Base-by-base conservation (phyloP, 2,329 filamentous ascomycete species). In the Gaeumannomyces sp. region DNA sequence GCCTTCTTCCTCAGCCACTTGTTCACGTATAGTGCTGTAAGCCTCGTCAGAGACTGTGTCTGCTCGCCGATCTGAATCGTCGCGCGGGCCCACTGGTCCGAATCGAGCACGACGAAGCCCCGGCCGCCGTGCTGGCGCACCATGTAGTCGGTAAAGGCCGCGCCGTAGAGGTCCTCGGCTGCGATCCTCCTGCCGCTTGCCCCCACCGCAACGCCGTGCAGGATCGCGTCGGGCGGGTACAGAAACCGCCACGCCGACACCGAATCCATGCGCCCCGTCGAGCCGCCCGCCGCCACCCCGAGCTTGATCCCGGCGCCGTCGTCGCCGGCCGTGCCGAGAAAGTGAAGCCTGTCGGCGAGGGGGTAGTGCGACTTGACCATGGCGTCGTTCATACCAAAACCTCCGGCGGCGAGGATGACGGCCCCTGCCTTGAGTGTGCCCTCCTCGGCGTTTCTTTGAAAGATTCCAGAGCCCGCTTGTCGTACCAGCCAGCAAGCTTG, bases 101-200 rank as follows among this genome's bases (percentile, higher is more conserved):
- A 68, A 60, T 68, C 67, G 22, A 67, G 59, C 33, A 68, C 65
- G 31, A 68, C 60, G 56, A 58, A 68, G 27, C 62, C 67, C 14
- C 27, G 27, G 28, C 65, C 64, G 19, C 59, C 35, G 19, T 60
- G 59, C 5, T 38, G 10, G 28, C 59, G 35, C 10, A 68, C 58
- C 67, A 68, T 67, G 45, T 33, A 56, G 5, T 67, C 63, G 31
- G 59, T 63, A 16, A 67, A 45, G 10, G 65, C 38, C 8, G 64
- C 62, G 28, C 65, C 65, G 60, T 67, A 67, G 1, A 64, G 31
- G 60, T 67, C 64, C 59, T 64, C 62, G 60, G 38, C 45, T 5
- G 45, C 45, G 45, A 50, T 22, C 5, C 66, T 60, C 27, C 31
- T 22, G 16, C 67, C 67, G 11, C 38, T 45, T 25, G 57, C 33